These are phyloP conservation scores for Zasmidium citrigriseum DNA, from an alignment of 2,329 filamentous ascomycete species.

Conservation along the genomic window DNA sequence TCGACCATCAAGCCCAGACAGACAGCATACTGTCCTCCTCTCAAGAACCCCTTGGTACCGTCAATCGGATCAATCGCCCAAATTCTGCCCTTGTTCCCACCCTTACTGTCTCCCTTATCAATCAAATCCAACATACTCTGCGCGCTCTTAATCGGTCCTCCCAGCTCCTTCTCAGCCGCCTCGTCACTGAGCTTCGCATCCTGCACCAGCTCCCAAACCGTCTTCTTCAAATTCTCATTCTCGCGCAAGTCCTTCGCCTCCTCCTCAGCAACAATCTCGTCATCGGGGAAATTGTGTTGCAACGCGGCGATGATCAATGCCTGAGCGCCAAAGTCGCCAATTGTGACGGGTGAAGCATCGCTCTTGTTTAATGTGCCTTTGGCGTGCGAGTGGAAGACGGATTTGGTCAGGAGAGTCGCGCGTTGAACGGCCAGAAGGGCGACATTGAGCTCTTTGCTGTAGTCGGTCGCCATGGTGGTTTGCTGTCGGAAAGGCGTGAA, in stretches of 20 bases:
- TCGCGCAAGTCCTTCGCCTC: constrained; percentile 79
- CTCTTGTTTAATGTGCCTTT: constrained; percentile 94
- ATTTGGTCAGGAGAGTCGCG: constrained; percentile 72
- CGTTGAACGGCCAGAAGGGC: constrained; percentile 88
- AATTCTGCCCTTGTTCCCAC: constrained; percentile 74
- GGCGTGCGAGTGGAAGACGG: constrained; percentile 81
- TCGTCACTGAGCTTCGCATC: constrained; percentile 68
- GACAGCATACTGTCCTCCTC: constrained; percentile 95
- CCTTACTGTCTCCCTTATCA: constrained; percentile 64
- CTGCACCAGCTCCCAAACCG: constrained; percentile 83
- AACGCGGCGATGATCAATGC: constrained; percentile 92
- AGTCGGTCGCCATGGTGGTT: constrained; percentile 51
- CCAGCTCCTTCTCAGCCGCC: constrained; percentile 66
- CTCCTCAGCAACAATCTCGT: constrained; percentile 93
- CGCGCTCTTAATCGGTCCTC: constrained; percentile 66
- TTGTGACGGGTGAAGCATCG: constrained; percentile 94
- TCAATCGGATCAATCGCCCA: constrained; percentile 98
- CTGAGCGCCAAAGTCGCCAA: constrained; percentile 97
- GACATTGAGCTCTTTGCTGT: constrained; percentile 76
- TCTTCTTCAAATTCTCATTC: constrained; percentile 67
- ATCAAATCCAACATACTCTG: constrained; percentile 64
- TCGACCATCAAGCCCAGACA: constrained; percentile 91
- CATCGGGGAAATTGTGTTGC: constrained; percentile 82
- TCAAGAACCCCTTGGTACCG: constrained; percentile 94
- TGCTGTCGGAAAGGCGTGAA: constrained; percentile 21